Evolutionary conservation across 83 land plant genomes (phyloP), one percentile per base, ranked within the genome.

Genomic region (Picea engelmannii): DNA sequence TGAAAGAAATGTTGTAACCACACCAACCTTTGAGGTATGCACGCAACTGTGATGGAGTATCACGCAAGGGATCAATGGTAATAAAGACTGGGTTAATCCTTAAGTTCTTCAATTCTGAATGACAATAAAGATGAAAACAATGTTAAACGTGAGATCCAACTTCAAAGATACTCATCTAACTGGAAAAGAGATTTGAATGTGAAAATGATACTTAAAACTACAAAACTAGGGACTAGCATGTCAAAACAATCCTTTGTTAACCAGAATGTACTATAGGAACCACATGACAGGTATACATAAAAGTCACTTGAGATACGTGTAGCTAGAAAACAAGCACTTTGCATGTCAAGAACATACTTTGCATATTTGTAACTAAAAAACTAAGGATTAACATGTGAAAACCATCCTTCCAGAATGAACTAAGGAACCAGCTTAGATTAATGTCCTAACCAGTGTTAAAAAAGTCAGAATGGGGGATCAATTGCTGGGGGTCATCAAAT

Each of bases 61-160:
- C 99, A 35, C 99, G 93, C 66, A 91, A 87, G 64, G 99, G 99
- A 83, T 97, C 99, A 77, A 97, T 83, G 16, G 99, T 87, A 75
- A 97, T 87, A 85, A 93, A 97, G 20, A 95, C 81, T 12, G 98
- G 95, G 24, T 73, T 81, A 64, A 95, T 70, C 86, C 87, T 87
- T 15, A 87, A 6, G 61, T 89, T 87, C 80, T 93, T 81, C 78
- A 76, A 68, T 17, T 89, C 91, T 89, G 87, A 71, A 78, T 18
- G 63, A 55, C 62, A 78, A 55, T 78, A 5, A 78, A 38, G 63
- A 31, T 23, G 40, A 78, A 20, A 63, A 78, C 16, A 78, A 78
- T n/a, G 63, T 58, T 78, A 78, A 24, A 78, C 55, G 5, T 35
- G 73, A 71, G 76, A 71, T 20, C 11, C 76, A 71, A 42, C 52